Conservation (phyloP, 345 rosid genomes). For the Eucalyptus tenuipes region DNA sequence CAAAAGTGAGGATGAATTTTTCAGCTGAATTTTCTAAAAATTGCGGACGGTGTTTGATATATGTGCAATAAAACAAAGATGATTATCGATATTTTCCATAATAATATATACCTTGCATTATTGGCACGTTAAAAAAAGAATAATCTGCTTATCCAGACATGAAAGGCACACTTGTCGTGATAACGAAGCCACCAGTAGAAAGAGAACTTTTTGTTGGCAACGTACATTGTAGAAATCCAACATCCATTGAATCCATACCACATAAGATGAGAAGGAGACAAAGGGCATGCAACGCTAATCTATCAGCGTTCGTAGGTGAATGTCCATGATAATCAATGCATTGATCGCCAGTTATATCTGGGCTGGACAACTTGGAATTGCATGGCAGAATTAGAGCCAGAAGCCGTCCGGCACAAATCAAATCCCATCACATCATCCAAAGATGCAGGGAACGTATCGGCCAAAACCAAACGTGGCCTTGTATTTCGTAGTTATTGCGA, state of each 20-base stretch:
- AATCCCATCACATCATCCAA: neutral
- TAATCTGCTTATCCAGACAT: neutral
- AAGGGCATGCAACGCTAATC: neutral
- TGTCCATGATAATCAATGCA: neutral
- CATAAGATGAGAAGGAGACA: neutral
- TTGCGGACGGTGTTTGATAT: neutral
- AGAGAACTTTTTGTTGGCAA: neutral
- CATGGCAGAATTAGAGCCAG: neutral
- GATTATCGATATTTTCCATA: neutral
- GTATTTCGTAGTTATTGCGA: neutral
- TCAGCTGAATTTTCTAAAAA: neutral
- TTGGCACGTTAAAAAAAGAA: neutral
- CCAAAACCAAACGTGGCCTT: neutral
- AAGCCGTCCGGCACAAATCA: neutral
- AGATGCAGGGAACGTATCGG: neutral
- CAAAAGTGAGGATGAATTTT: neutral
- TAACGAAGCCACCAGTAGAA: neutral
- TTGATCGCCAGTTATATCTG: neutral
- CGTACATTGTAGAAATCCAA: neutral
- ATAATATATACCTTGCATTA: neutral
- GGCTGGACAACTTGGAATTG: neutral
- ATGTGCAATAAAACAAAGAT: neutral
- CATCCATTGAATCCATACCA: neutral
- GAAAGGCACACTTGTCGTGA: neutral
- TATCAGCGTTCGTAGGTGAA: neutral